Evolutionary conservation across 139 green algal genomes (phyloP), one percentile per base, ranked within the genome.

Genomic region (Nannochloris sp.): DNA sequence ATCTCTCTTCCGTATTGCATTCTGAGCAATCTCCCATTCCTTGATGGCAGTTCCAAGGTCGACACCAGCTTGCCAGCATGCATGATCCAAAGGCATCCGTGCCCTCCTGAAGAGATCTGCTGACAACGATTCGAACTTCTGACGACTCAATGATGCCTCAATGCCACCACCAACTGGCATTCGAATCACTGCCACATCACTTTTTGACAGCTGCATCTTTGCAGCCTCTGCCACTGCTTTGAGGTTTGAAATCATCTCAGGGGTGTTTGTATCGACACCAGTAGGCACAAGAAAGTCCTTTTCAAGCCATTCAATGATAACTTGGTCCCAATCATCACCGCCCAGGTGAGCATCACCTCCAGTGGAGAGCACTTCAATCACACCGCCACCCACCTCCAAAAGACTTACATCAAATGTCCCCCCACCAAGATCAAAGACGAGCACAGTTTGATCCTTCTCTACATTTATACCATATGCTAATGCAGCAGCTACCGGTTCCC

Each of bases 341-440:
- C 89, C 89, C 31, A 96, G 71, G 62, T 84, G 74, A 4, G 82
- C 48, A 60, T 96, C 88, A 26, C 89, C 89, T 5, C 87, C 87
- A 25, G 89, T 94, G 12, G 81, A 76, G 26, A 96, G 69, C 29
- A 96, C 89, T 73, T 96, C 89, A 1, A 93, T 80, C 2, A 84
- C 85, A 26, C 89, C 88, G 33, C 81, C 79, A 29, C 89, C 89
- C 1, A 85, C 79, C 60, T 96, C 89, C 57, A 96, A 72, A n/a
- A 96, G 65, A 37, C 59, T 81, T 2, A 96, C 79, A 53, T 96
- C 89, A 70, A 86, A 92, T 5, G 89, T 96, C 56, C 89, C 89
- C 6, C 89, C 89, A 2, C 89, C 89, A 28, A 96, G 72, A 70
- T 96, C 89, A 62, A 95, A 88, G 57, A 95, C 89, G 30, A 95